Base-by-base conservation (phyloP, 225 moss, liverwort and hornwort genomes). In the Antitrichia curtipendula region DNA sequence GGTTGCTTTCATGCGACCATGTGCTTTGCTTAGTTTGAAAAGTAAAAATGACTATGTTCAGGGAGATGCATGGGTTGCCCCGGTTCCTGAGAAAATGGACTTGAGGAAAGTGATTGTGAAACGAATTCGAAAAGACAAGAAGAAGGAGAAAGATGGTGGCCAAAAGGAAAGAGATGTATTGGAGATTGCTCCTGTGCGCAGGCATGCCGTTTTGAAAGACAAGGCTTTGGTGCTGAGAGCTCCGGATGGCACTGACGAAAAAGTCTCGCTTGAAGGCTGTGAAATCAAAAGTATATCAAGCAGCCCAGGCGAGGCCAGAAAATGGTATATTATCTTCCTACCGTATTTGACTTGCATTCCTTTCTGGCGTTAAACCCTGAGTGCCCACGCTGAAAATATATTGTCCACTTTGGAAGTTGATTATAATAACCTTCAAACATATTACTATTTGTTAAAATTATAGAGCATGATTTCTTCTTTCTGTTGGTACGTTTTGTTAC, bases 1-100 rank as follows among this genome's bases (percentile, higher is more conserved):
- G 36, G 54, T 83, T 75, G 47, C 60, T 29, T 86, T 50, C 54
- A 49, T 36, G 82, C 43, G 64, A 50, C 34, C 27, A 18, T 65
- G 40, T 68, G 82, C n/a, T 58, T 75, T 78, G 75, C 74, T 85
- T 62, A 38, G 57, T 70, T 32, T 80, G 73, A 60, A 87, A n/a
- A 75, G 73, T 76, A 31, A 54, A 61, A 27, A 40, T 57, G 58
- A n/a, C 76, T 28, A 29, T 86, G 59, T 87, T 25, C 90, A 97
- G 97, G 97, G 97, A 86, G 91, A 91, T 82, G 93, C 96, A 47
- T 98, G 97, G 97, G 93, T 98, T 45, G 91, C 94, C 40, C 84
- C 94, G 57, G 71, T 96, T 85, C 94, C 96, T 52, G 82, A 84
- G 78, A 29, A 89, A 40, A 87, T 95, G 23, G 96, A 96, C 61